These are phyloP conservation scores for Plenodomus tracheiphilus DNA, from an alignment of 2,329 filamentous ascomycete genomes.

Conservation along the genomic window DNA sequence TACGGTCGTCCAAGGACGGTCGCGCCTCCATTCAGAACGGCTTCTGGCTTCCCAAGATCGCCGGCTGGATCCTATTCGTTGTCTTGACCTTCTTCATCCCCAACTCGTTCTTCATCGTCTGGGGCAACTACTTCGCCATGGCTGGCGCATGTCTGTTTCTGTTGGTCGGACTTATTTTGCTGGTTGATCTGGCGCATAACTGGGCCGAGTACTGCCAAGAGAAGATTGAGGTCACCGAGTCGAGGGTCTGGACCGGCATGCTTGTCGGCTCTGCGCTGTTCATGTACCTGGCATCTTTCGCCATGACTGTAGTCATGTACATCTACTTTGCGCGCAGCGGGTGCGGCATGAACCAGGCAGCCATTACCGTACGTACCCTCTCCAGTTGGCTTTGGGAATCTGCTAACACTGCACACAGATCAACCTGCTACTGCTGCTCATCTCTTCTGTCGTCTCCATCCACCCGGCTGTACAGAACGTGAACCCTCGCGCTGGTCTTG, in stretches of 20 bases:
- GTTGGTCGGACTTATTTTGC: slow-evolving; percentile 83
- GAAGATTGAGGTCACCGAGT: slow-evolving; percentile 90
- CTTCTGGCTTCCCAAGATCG: slow-evolving; percentile 97
- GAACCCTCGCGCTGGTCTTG: slow-evolving; percentile 90
- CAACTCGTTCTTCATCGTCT: slow-evolving; percentile 90
- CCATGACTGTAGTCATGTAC: slow-evolving; percentile 97
- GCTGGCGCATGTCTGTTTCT: slow-evolving; percentile 90
- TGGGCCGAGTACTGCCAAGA: slow-evolving; percentile 97
- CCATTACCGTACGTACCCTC: slow-evolving; percentile 68
- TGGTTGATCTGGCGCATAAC: slow-evolving; percentile 93
- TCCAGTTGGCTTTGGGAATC: background rate
- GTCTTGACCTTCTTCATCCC: slow-evolving; percentile 95
- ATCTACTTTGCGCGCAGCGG: slow-evolving; percentile 83
- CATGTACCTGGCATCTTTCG: slow-evolving; percentile 90
- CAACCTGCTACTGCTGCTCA: slow-evolving; percentile 82
- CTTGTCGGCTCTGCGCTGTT: slow-evolving; percentile 88
- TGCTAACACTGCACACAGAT: slow-evolving; percentile 50
- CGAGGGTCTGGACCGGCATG: slow-evolving; percentile 78
- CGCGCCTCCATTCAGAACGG: slow-evolving; percentile 92
- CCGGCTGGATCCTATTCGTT: slow-evolving; percentile 84
- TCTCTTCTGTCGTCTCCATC: slow-evolving; percentile 81
- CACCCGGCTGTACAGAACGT: slow-evolving; percentile 88
- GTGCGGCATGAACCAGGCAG: slow-evolving; percentile 95
- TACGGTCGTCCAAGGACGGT: slow-evolving; percentile 82
- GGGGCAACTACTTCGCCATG: slow-evolving; percentile 92